Percentiles rank a stretch among this genome's conserved stretches.
Evolutionary conservation across 225 moss, liverwort and hornwort genomes (phyloP).

Genomic region (Polytrichum formosum): DNA sequence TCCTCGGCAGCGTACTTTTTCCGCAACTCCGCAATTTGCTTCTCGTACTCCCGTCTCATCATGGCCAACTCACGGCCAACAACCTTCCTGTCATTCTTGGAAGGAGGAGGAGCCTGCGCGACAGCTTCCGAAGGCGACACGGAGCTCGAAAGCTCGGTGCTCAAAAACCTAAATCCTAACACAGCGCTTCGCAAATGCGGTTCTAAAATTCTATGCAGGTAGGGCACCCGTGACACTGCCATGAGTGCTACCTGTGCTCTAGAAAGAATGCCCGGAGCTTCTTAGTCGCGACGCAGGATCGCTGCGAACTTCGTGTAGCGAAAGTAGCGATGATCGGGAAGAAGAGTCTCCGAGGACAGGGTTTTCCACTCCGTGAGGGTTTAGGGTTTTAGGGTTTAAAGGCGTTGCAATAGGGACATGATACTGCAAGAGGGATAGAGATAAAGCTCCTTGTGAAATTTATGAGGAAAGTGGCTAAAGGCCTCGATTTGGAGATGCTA

Average conservation of each 20-base stretch:
- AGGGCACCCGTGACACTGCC: constrained; percentile 13
- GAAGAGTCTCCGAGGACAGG: no score
- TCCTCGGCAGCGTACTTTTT: constrained; percentile 77
- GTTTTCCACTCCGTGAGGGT: no score
- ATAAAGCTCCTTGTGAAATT: no score
- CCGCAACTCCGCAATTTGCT: constrained; percentile 63
- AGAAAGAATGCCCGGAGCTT: no score
- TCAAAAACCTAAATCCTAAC: constrained; percentile 7
- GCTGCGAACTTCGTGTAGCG: no score
- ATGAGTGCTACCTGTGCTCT: neutral
- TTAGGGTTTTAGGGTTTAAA: no score
- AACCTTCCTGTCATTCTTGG: constrained; percentile 16
- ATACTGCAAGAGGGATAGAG: no score
- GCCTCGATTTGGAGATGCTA: no score
- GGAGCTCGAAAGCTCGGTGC: neutral
- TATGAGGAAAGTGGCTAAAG: no score
- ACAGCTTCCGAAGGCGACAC: neutral
- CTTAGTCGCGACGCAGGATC: no score
- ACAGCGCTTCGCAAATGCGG: neutral
- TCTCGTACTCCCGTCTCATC: constrained; percentile 74
- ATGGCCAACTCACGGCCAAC: constrained; percentile 42
- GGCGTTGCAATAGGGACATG: no score
- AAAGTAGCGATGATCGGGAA: no score
- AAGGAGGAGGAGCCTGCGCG: neutral
- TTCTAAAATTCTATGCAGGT: constrained; percentile 5